These are phyloP conservation scores for Pichia sp. DNA, from an alignment of 1,139 yeast genomes.

Conservation along the genomic window DNA sequence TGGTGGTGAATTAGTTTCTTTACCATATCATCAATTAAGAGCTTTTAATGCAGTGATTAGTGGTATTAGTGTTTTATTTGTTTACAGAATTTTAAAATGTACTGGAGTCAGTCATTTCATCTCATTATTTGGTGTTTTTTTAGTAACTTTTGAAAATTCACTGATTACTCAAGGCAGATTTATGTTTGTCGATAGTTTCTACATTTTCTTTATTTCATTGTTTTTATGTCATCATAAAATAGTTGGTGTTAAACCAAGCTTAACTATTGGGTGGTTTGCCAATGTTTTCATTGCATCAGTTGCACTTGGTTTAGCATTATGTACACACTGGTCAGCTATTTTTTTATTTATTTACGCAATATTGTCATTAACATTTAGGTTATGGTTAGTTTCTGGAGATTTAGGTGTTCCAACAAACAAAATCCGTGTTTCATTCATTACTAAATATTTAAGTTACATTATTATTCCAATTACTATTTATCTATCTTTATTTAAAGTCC, in stretches of 20 bases:
- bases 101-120: slow-evolving; percentile 40
- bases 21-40: slow-evolving; percentile 46
- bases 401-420: slow-evolving; percentile 33
- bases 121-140: slow-evolving; percentile 40
- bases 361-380: slow-evolving; percentile 35
- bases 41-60: slow-evolving; percentile 50
- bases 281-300: slow-evolving; percentile 41
- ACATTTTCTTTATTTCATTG: slow-evolving; percentile 41
- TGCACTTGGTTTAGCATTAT: slow-evolving; percentile 45
- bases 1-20: slow-evolving; percentile 1
- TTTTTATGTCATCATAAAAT: slow-evolving; percentile 41
- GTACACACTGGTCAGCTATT: slow-evolving; percentile 52
- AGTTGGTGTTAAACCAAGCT: slow-evolving; percentile 34
- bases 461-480: slow-evolving; percentile 48
- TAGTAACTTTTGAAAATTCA: slow-evolving; percentile 51
- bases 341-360: slow-evolving; percentile 49
- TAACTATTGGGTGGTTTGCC: slow-evolving; percentile 41
- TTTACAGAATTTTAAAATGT: slow-evolving; percentile 45
- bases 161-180: slow-evolving; percentile 45
- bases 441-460: slow-evolving; percentile 35
- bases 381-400: slow-evolving; percentile 60
- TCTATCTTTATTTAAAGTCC: slow-evolving; percentile 42
- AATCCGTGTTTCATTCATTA: slow-evolving; percentile 33
- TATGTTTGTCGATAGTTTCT: slow-evolving; percentile 47
- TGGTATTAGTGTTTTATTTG: slow-evolving; percentile 37